These are phyloP conservation scores for Diutina sp. DNA, from an alignment of 1,139 yeast species.

Conservation along the genomic window DNA sequence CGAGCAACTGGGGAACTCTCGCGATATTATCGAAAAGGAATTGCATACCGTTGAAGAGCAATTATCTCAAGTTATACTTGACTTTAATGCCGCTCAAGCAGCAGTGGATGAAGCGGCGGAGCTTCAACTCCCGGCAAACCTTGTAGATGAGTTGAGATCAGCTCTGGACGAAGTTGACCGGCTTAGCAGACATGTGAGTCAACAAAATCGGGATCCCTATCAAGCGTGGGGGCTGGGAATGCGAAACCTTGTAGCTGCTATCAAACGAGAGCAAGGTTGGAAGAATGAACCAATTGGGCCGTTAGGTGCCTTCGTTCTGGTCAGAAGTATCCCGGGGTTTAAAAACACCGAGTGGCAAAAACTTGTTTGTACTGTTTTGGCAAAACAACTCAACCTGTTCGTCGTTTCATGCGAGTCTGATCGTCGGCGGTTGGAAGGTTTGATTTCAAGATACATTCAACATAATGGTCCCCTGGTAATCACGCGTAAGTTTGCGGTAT, in stretches of 20 bases:
- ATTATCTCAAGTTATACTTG: slow-evolving; percentile 7
- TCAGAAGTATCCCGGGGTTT: slow-evolving; percentile 22
- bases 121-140: slow-evolving; percentile 10
- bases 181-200: not conserved
- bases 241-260: slow-evolving; percentile 25
- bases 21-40: slow-evolving; percentile 10
- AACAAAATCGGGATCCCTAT: slow-evolving; percentile 12
- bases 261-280: slow-evolving; percentile 26
- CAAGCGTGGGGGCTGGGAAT: slow-evolving; percentile 39
- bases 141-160: not conserved
- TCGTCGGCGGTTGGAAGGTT: slow-evolving; percentile 28
- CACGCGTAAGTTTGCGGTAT: slow-evolving; percentile 43
- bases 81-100: slow-evolving; percentile 7
- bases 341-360: slow-evolving; percentile 48
- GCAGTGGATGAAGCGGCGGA: slow-evolving; percentile 8
- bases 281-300: slow-evolving; percentile 69
- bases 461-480: slow-evolving; percentile 17
- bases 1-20: slow-evolving; percentile 25
- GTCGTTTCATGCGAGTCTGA: slow-evolving; percentile 58
- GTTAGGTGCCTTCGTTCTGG: slow-evolving; percentile 46
- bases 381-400: slow-evolving; percentile 44
- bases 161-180: not conserved
- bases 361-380: slow-evolving; percentile 40
- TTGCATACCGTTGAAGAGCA: slow-evolving; percentile 2
- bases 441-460: not conserved